Percentiles rank a stretch among this genome's conserved stretches.
Conservation (phyloP, 2,329 filamentous ascomycete species). For the Epichloe elymi region DNA sequence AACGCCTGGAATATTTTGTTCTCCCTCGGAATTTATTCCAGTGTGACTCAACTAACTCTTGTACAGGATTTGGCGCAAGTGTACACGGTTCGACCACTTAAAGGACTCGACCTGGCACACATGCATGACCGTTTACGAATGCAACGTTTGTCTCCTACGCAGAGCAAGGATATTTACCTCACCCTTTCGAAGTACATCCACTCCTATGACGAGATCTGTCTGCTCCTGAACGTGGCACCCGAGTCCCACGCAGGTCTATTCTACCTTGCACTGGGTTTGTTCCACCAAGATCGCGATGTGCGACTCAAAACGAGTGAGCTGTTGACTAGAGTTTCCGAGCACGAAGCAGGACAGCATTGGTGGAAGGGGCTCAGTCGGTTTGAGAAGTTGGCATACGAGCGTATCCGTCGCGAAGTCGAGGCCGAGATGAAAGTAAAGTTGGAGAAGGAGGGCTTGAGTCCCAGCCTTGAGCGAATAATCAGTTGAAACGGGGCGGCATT, state of each 20-base stretch:
- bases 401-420: constrained; percentile 57
- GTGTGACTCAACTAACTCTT: background rate
- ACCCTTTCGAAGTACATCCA: constrained; percentile 64
- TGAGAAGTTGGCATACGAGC: constrained; percentile 71
- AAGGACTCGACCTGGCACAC: constrained; percentile 77
- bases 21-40: background rate
- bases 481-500: constrained; percentile 25
- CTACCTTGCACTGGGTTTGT: constrained; percentile 79
- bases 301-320: constrained; percentile 65
- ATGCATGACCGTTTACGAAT: constrained; percentile 83
- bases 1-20: too few relatives aligned
- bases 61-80: constrained; percentile 49
- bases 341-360: constrained; percentile 88
- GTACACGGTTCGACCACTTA: constrained; percentile 53
- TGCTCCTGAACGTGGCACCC: constrained; percentile 69
- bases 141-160: constrained; percentile 61
- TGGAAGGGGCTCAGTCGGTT: constrained; percentile 80
- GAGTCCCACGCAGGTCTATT: constrained; percentile 83
- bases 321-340: constrained; percentile 67
- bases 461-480: constrained; percentile 32
- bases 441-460: constrained; percentile 29
- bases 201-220: constrained; percentile 73
- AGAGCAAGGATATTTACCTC: constrained; percentile 75
- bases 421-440: constrained; percentile 33
- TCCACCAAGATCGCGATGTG: constrained; percentile 76